A percentile compares a stretch with the other conserved stretches of the same genome.
Conservation (phyloP, 805 yeast species). For the Grigorovia humatica region DNA sequence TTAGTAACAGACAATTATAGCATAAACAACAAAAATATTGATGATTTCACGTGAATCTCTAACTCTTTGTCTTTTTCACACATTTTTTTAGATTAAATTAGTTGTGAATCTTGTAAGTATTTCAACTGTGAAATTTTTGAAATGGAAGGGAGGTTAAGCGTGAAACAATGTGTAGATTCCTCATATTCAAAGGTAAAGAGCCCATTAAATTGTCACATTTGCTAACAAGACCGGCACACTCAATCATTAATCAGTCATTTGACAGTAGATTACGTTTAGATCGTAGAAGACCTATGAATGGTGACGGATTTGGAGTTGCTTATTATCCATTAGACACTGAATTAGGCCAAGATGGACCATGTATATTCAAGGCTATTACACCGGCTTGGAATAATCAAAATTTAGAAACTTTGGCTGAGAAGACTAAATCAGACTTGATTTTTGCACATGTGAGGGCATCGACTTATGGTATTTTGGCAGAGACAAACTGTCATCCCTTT, state of each 20-base stretch:
- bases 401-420: slow-evolving; percentile 72
- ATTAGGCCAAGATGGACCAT: slow-evolving; percentile 58
- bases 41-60: background rate
- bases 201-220: slow-evolving; percentile 78
- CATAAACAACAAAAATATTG: background rate
- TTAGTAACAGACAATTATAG: background rate
- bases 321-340: slow-evolving; percentile 63
- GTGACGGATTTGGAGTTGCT: slow-evolving; percentile 98
- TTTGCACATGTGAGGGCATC: slow-evolving; percentile 97
- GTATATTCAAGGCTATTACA: slow-evolving; percentile 88
- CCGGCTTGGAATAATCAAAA: slow-evolving; percentile 98
- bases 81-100: background rate
- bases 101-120: background rate
- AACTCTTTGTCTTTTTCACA: background rate
- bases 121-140: background rate
- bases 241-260: slow-evolving; percentile 91
- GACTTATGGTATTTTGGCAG: slow-evolving; percentile 87
- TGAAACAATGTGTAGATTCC: slow-evolving; percentile 71
- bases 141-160: too few species aligned
- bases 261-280: slow-evolving; percentile 84
- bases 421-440: slow-evolving; percentile 73
- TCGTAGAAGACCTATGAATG: slow-evolving; percentile 84
- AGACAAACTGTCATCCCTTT: slow-evolving; percentile 96
- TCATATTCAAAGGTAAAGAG: slow-evolving; percentile 86
- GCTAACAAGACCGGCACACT: slow-evolving; percentile 90